Base-by-base conservation (phyloP, 148 eudicot species). In the Silene latifolia region DNA sequence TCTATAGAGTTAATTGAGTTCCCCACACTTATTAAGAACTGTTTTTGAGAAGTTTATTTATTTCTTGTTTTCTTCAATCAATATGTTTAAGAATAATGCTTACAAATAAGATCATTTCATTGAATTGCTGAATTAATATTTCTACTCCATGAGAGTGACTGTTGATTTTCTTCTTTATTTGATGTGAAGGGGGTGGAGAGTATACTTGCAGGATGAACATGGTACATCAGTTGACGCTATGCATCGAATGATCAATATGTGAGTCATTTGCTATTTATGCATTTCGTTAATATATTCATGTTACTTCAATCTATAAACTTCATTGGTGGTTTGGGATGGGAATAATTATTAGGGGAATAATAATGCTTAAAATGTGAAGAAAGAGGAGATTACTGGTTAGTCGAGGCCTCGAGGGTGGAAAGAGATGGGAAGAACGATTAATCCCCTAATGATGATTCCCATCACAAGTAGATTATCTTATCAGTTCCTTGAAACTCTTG, bases 171-270 rank as follows among this genome's bases (percentile, higher is more conserved):
- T 61, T 76, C 18, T 13, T 76, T 63, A 0, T 62, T 11, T 74
- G 32, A 3, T 63, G 12, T 71, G 25, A 71, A 85, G 87, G 80
- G 85, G 87, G 11, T 85, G 87, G 85, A 74, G 87, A 72, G 82
- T 85, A 60, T 85, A 82, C 72, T 68, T 85, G 82, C 85, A 77
- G 72, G 85, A 82, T 71, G 88, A 85, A 67, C 75, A 85, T 64
- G 88, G 85, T 62, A 82, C 88, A 71, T 82, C 88, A 72, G 74
- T 58, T 39, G 83, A 82, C 9, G 88, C 88, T 32, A 75, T 85
- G 82, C 44, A 80, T 35, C 72, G 79, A 71, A 82, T 85, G 88
- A 82, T 85, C 70, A 76, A 77, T 72, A 21, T 39, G 88, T 85
- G 68, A 80, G 85, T 66, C 32, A 61, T 70, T 44, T 67, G 60